Evolutionary conservation across 2,329 filamentous ascomycete species (phyloP).

Genomic region (Alternaria alternata): DNA sequence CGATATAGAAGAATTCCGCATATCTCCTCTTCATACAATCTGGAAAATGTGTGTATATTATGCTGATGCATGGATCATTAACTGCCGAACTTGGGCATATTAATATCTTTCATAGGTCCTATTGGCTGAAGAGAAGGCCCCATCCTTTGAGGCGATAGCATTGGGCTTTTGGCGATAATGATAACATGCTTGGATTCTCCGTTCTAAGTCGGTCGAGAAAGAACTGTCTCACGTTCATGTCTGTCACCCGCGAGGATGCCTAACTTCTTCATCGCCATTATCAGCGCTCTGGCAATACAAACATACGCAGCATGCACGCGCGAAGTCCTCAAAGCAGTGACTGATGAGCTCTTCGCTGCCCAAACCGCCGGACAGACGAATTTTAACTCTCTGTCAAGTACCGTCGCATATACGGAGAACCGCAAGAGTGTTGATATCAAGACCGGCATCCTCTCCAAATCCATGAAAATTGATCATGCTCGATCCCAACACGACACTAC

Average conservation of each 20-base stretch:
- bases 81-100: constrained; percentile 14
- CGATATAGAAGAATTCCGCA: not conserved
- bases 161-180: not conserved
- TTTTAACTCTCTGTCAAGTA: constrained; percentile 27
- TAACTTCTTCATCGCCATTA: not conserved
- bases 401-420: constrained; percentile 37
- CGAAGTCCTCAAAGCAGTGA: constrained; percentile 28
- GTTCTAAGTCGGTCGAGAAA: not conserved
- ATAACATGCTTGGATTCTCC: not conserved
- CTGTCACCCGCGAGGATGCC: constrained; percentile 6
- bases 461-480: constrained; percentile 35
- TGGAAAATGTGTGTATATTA: constrained; percentile 5
- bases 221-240: too few relatives aligned
- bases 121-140: not conserved
- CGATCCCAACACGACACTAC: constrained; percentile 37
- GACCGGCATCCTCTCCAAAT: constrained; percentile 31
- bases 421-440: constrained; percentile 31
- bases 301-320: constrained; percentile 32
- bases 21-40: constrained; percentile 1
- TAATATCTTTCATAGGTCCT: not conserved
- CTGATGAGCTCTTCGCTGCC: constrained; percentile 27
- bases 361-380: constrained; percentile 33
- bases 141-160: not conserved
- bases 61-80: not conserved
- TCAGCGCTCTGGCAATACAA: constrained; percentile 14